Conservation (phyloP, 306 rosid genomes). For the Corylus avellana region DNA sequence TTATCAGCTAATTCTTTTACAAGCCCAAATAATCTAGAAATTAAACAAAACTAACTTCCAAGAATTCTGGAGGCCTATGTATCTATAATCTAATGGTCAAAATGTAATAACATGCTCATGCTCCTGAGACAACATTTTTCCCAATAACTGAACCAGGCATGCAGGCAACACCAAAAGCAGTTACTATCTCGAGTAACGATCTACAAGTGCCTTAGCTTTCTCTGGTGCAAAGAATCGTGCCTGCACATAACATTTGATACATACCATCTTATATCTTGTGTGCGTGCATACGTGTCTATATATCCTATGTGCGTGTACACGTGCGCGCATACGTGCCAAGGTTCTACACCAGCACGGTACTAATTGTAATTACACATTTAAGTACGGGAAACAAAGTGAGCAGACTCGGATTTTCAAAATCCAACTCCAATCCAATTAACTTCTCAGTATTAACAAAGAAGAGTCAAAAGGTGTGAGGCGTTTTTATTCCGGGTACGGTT, state of each 20-base stretch:
- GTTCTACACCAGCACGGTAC: constrained; percentile 1
- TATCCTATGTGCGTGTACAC: background rate
- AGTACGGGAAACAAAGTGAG: background rate
- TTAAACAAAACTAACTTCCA: background rate
- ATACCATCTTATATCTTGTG: background rate
- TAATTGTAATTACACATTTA: background rate
- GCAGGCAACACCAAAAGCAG: background rate
- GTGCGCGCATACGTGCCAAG: background rate
- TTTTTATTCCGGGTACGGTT: no score
- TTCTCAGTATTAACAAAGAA: no score
- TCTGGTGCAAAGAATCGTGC: constrained; percentile 92
- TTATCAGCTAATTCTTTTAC: background rate
- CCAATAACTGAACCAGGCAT: background rate
- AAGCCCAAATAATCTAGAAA: background rate
- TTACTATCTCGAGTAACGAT: constrained; percentile 57
- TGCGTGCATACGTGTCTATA: background rate
- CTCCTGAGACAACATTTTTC: background rate
- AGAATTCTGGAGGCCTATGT: background rate
- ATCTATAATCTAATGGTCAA: background rate
- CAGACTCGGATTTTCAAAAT: background rate
- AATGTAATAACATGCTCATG: background rate
- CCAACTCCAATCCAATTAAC: background rate
- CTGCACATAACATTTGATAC: constrained; percentile 36
- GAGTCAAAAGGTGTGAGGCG: no score
- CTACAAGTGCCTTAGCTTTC: constrained; percentile 81